phyloP scores from a whole-genome alignment of 1,284 basidiomycete genomes.

The Ganoderma boninense region DNA sequence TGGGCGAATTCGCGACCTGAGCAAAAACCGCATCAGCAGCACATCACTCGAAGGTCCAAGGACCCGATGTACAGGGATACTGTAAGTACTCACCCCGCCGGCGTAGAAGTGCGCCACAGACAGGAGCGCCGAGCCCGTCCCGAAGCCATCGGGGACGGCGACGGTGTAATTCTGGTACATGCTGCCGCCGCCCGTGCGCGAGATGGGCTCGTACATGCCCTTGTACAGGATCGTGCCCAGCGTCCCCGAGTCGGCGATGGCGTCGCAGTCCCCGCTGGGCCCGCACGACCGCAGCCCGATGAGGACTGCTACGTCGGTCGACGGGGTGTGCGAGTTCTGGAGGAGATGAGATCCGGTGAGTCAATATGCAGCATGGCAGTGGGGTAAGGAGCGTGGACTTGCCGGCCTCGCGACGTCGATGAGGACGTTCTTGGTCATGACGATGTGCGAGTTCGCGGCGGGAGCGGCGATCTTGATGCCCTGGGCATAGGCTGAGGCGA shows the following conservation, averaged over 20 bases:
- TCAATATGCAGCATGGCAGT: too few species aligned
- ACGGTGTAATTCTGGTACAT: constrained; percentile 11
- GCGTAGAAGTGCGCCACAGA: constrained; percentile 11
- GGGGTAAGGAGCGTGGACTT: too few species aligned
- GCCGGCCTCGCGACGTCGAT: constrained; percentile 55
- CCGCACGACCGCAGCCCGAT: constrained; percentile 7
- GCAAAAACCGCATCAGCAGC: neutral
- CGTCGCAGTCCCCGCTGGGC: constrained; percentile 3
- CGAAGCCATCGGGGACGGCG: neutral
- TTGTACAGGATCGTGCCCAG: neutral
- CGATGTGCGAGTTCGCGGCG: constrained; percentile 40
- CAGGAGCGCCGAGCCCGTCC: neutral
- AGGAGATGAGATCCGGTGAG: too few species aligned
- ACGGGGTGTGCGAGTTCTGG: constrained; percentile 1
- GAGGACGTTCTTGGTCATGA: constrained; percentile 46
- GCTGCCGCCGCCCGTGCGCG: constrained; percentile 1
- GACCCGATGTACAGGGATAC: too few species aligned
- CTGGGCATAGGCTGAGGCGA: constrained; percentile 48
- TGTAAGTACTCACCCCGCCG: constrained; percentile 3
- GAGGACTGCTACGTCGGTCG: constrained; percentile 6
- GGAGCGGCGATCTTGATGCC: constrained; percentile 49
- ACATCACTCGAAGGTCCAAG: neutral
- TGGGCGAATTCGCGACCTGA: constrained; percentile 4
- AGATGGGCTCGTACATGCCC: constrained; percentile 2
- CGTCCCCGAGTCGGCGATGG: constrained; percentile 6